These are phyloP conservation scores for Peziza echinospora DNA, from an alignment of 495 filamentous ascomycete genomes.

Conservation along the genomic window DNA sequence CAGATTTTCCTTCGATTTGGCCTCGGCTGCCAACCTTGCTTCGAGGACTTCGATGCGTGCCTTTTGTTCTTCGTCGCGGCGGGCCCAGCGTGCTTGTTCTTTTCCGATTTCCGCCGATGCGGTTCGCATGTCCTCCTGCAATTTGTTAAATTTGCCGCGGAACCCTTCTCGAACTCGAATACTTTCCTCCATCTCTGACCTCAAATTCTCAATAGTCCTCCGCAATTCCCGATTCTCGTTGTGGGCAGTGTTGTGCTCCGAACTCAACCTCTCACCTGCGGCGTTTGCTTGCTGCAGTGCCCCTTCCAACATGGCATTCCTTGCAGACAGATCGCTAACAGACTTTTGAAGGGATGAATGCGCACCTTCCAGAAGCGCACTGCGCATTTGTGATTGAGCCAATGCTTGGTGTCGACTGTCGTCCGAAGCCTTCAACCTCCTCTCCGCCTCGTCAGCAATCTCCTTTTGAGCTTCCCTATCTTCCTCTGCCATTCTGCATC, in stretches of 20 bases:
- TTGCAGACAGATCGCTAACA: constrained; percentile 13
- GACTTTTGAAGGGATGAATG: constrained; percentile 18
- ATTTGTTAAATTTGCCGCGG: constrained; percentile 51
- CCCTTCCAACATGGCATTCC: constrained; percentile 14
- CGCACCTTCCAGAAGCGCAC: constrained; percentile 17
- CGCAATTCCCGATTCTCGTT: constrained; percentile 25
- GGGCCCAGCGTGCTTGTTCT: constrained; percentile 53
- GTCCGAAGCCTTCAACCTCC: constrained; percentile 14
- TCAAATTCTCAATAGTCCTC: constrained; percentile 44
- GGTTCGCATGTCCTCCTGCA: constrained; percentile 66
- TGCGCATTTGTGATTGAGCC: constrained; percentile 17
- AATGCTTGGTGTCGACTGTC: constrained; percentile 17
- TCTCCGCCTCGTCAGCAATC: constrained; percentile 15
- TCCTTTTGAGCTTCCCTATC: constrained; percentile 10
- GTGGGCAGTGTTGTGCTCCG: constrained; percentile 7
- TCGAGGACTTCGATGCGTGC: constrained; percentile 60
- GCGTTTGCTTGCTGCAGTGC: constrained; percentile 10
- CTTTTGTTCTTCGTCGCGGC: constrained; percentile 49
- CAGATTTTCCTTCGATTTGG: constrained; percentile 52
- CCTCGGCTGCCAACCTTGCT: constrained; percentile 54
- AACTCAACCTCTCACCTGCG: constrained; percentile 11
- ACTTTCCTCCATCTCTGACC: constrained; percentile 64
- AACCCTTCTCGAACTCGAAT: constrained; percentile 55
- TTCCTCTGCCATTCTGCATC: constrained; percentile 16
- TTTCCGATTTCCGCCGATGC: constrained; percentile 54